A percentile compares a stretch with the other conserved stretches of the same genome.
phyloP scores from a whole-genome alignment of 2,329 filamentous ascomycete species.

The Aspergillus luchuensis region DNA sequence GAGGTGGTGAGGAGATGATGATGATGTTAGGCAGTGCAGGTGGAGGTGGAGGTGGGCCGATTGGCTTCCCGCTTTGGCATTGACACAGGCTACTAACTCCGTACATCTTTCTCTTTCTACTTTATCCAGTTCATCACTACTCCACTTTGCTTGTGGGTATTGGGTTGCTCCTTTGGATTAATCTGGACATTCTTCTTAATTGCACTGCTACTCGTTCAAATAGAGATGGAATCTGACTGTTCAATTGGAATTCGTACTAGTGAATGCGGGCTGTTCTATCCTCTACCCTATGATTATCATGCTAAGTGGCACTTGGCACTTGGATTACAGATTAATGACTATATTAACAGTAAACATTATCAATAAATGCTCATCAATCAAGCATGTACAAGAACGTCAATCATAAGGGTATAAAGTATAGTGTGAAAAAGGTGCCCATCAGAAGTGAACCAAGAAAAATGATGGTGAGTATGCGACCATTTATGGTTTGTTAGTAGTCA shows the following conservation, averaged over 20 bases:
- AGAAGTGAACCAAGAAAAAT: neutral
- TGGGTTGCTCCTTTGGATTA: too few relatives aligned
- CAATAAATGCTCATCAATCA: slow-evolving; percentile 5
- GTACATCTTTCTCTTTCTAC: too few relatives aligned
- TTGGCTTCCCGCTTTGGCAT: neutral
- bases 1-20: neutral
- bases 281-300: too few relatives aligned
- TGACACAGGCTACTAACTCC: too few relatives aligned
- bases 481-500: neutral
- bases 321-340: too few relatives aligned
- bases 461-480: neutral
- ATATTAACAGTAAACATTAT: slow-evolving; percentile 5
- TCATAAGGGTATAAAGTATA: slow-evolving; percentile 5
- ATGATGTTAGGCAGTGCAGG: neutral
- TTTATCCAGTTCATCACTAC: neutral
- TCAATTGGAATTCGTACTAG: too few relatives aligned
- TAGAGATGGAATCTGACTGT: too few relatives aligned
- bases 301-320: too few relatives aligned
- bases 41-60: neutral
- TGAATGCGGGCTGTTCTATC: too few relatives aligned
- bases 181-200: too few relatives aligned
- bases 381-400: slow-evolving; percentile 10
- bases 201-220: too few relatives aligned
- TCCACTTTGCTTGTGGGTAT: too few relatives aligned
- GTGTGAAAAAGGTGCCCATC: neutral